A percentile compares a stretch with the other conserved stretches of the same genome.
phyloP scores from a whole-genome alignment of 352 stramenopile genomes.

The Pythium utonaiense region DNA sequence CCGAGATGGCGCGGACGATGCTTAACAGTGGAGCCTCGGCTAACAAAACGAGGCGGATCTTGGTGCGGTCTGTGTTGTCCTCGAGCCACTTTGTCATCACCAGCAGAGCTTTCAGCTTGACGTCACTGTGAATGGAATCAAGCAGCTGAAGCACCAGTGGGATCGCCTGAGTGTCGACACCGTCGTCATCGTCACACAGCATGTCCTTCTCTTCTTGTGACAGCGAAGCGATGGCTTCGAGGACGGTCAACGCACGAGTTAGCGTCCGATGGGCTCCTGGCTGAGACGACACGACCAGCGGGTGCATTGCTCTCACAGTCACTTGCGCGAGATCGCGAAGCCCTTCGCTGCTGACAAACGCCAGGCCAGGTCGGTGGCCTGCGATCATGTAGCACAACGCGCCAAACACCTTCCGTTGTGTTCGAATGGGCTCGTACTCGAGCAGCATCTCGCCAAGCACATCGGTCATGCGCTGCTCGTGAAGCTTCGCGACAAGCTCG shows the following conservation, averaged over 20 bases:
- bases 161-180: slow-evolving; percentile 32
- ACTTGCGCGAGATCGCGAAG: slow-evolving; percentile 1
- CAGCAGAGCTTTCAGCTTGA: slow-evolving; percentile 50
- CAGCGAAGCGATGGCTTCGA: slow-evolving; percentile 40
- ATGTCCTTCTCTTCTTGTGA: slow-evolving; percentile 29
- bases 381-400: slow-evolving; percentile 29
- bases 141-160: slow-evolving; percentile 41
- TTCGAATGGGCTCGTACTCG: slow-evolving; percentile 32
- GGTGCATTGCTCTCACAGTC: slow-evolving; percentile 34
- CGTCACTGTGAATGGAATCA: slow-evolving; percentile 28
- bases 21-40: slow-evolving; percentile 36
- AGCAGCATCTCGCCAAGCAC: slow-evolving; percentile 37
- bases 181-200: slow-evolving; percentile 21
- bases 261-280: slow-evolving; percentile 34
- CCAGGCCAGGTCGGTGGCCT: slow-evolving; percentile 11
- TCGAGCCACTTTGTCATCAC: slow-evolving; percentile 44
- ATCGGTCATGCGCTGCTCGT: slow-evolving; percentile 45
- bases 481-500: slow-evolving; percentile 61
- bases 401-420: slow-evolving; percentile 41
- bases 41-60: slow-evolving; percentile 23
- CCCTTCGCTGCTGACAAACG: slow-evolving; percentile 4
- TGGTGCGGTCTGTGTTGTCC: slow-evolving; percentile 28
- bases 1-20: slow-evolving; percentile 48
- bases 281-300: slow-evolving; percentile 20
- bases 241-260: slow-evolving; percentile 39